Evolutionary conservation across 2,329 filamentous ascomycete species (phyloP), one percentile per base, ranked within the genome.

Genomic region (Fusarium caatingaense): DNA sequence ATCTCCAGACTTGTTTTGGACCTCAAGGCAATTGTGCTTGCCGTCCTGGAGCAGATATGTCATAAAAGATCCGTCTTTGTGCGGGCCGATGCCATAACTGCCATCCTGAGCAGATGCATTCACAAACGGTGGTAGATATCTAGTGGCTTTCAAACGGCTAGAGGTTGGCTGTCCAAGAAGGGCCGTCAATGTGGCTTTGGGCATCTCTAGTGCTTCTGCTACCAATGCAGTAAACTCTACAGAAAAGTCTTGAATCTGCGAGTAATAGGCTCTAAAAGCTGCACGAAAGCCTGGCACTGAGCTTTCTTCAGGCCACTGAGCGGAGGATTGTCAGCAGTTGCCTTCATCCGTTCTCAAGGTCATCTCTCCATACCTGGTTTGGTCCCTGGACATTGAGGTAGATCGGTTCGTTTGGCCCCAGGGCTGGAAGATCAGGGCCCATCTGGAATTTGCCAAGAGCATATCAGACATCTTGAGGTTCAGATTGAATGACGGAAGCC

Each of bases 171-270:
- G 46, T 34, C 46, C 46, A 23, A 49, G 46, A 34, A 49, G 28
- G 28, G 18, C n/a, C 8, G 46, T 23, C 46, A 49, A 25, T 9
- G 48, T 51, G 18, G 13, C 20, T 10, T 12, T n/a, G 34, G 48
- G 48, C 21, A 51, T 27, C 16, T 46, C 51, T 6, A 45, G n/a
- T 25, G 51, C 51, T 45, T 55, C 28, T 20, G 51, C 51, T 45
- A 55, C 21, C 21, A 55, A n/a, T 20, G 18, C 13, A 5, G 27
- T 16, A 13, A 49, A 49, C 20, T 49, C 28, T 10, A 49, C 28
- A 34, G 46, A 49, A 49, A 49, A 49, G n/a, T 49, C 28, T 34
- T 49, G 46, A 49, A 49, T 23, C 16, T 32, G 46, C n/a, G 46
- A 34, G n/a, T 49, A 20, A 30, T 55, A 44, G 5, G 10, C 21